Base-by-base conservation (phyloP, 2,329 filamentous ascomycete species). In the Dendryphion nanum region DNA sequence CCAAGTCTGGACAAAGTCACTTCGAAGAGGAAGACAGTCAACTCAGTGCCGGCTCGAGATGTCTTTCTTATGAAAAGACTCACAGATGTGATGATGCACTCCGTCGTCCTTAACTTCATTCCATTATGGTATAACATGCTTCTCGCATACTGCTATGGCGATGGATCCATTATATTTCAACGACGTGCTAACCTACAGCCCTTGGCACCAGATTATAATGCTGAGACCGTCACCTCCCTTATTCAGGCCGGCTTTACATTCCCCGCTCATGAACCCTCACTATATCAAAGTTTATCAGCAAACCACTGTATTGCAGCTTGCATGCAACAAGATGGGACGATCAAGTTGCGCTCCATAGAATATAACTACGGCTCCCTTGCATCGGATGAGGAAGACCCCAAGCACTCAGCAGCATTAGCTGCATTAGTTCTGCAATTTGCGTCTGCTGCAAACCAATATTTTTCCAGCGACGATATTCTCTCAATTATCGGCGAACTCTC, bases 231-330 rank as follows among this genome's bases (percentile, higher is more conserved):
- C 20, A 80, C 78, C 44, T 85, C 81, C 40, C 73, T 94, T 18
- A 73, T 83, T 18, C 87, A 95, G 61, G 81, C 83, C 31, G 89
- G 89, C 2, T 95, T 94, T 63, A 74, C 77, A 5, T 93, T 86
- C 57, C 65, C 77, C 4, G 74, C 82, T 13, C 77, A 82, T 28
- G 76, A 79, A 10, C 78, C 85, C 42, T 83, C 55, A 16, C 41
- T 73, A 1, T 64, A 75, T 39, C 51, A 72, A 14, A 66, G 71
- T 0, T 50, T 76, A 8, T 76, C 73, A 0, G 68, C 72, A 2
- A 75, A 72, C 42, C 66, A 69, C 36, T 71, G 72, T 40, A 66
- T 71, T 18, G 62, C 73, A 15, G 71, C 66, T 2, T 60, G 63
- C 16, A 61, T 73, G 45, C 65, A 68, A 15, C 51, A 65, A 10